These are phyloP conservation scores for Grosmannia clavigera DNA, from an alignment of 2,329 filamentous ascomycete genomes.

Conservation along the genomic window DNA sequence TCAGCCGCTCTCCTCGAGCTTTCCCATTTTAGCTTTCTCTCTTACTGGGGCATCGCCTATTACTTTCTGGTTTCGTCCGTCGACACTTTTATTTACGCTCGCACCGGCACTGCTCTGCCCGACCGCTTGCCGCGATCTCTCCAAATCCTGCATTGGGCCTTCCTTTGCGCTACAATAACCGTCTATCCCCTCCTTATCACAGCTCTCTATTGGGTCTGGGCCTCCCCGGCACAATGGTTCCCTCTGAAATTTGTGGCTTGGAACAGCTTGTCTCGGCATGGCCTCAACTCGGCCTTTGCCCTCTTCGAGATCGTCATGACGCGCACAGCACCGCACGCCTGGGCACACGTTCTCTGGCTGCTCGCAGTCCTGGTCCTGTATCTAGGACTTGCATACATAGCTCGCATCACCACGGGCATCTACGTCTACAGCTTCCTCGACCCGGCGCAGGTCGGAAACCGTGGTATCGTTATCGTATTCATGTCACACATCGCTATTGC, in stretches of 20 bases:
- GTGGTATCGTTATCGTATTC: conserved; percentile 48
- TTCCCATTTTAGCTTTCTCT: conserved; percentile 72
- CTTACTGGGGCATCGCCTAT: conserved; percentile 72
- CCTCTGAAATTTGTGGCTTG: conserved; percentile 39
- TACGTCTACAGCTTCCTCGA: conserved; percentile 76
- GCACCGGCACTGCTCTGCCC: conserved; percentile 40
- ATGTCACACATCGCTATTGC: conserved; percentile 45
- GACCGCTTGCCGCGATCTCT: conserved; percentile 46
- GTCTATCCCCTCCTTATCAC: conserved; percentile 58
- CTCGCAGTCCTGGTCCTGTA: conserved; percentile 62
- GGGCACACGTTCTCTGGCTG: conserved; percentile 54
- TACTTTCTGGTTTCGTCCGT: conserved; percentile 58
- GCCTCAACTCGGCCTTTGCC: conserved; percentile 59
- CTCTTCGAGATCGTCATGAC: conserved; percentile 64
- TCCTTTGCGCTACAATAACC: conserved; percentile 51
- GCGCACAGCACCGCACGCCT: conserved; percentile 48
- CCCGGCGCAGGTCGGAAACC: conserved; percentile 30
- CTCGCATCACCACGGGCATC: conserved; percentile 53
- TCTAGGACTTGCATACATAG: conserved; percentile 62
- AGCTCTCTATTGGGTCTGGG: conserved; percentile 55
- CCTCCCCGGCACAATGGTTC: conserved; percentile 43
- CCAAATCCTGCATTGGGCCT: conserved; percentile 51
- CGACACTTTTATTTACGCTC: conserved; percentile 58
- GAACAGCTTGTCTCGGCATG: conserved; percentile 62
- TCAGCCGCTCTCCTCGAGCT: conserved; percentile 43